Evolutionary conservation across 2,329 filamentous ascomycete species (phyloP).

Genomic region (Clonostachys byssicola): DNA sequence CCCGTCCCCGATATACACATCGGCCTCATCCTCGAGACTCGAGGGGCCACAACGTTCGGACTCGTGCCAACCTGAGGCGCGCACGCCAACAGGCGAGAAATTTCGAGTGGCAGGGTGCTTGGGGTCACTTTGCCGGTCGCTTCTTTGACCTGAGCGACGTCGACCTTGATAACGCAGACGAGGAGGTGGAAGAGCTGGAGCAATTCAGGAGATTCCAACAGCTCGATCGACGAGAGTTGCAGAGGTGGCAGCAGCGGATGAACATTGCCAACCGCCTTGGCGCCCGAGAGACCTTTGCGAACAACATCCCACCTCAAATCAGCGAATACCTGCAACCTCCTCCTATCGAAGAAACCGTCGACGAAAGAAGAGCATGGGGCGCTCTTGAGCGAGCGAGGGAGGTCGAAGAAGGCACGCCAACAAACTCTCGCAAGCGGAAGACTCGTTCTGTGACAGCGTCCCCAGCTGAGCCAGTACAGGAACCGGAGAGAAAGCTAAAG

Average conservation of each 20-base stretch:
- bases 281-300: conserved; percentile 66
- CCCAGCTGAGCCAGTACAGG: conserved; percentile 60
- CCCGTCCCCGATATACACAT: conserved; percentile 14
- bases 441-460: conserved; percentile 66
- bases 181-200: conserved; percentile 69
- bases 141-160: conserved; percentile 53
- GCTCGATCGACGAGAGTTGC: conserved; percentile 54
- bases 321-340: conserved; percentile 59
- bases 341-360: conserved; percentile 64
- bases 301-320: conserved; percentile 51
- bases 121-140: conserved; percentile 59
- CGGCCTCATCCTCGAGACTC: conserved; percentile 22
- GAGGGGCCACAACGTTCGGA: conserved; percentile 39
- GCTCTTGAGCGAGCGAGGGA: conserved; percentile 83
- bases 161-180: conserved; percentile 33
- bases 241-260: conserved; percentile 80
- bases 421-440: conserved; percentile 68
- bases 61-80: conserved; percentile 52
- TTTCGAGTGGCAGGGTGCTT: conserved; percentile 86
- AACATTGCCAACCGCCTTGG: conserved; percentile 78
- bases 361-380: conserved; percentile 84
- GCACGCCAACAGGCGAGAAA: conserved; percentile 61
- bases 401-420: conserved; percentile 48
- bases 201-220: conserved; percentile 49
- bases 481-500: conserved; percentile 81